phyloP scores from a whole-genome alignment of 805 yeast species.

The Pichia thaimueangensis region DNA sequence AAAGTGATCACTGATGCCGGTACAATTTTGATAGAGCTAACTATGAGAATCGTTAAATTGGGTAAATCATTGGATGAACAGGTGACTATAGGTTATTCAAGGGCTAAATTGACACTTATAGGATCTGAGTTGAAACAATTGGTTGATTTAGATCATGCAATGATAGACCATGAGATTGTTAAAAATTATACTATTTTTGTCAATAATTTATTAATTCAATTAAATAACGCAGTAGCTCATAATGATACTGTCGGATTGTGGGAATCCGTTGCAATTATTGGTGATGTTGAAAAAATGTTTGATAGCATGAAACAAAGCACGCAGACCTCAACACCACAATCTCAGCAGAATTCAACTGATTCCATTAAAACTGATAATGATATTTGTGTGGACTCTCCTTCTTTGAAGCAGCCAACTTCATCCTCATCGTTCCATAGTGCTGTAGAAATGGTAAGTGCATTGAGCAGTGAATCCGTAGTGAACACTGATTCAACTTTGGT shows the following conservation, averaged over 20 bases:
- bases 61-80: constrained; percentile 46
- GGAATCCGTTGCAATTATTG: constrained; percentile 61
- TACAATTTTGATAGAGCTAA: constrained; percentile 40
- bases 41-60: constrained; percentile 40
- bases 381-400: neutral
- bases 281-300: constrained; percentile 71
- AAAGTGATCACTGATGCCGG: constrained; percentile 51
- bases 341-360: too few species aligned
- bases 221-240: constrained; percentile 45
- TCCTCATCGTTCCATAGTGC: too few species aligned
- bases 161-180: constrained; percentile 37
- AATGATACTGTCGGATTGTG: constrained; percentile 53
- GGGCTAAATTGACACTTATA: constrained; percentile 57
- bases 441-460: too few species aligned
- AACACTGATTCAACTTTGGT: constrained; percentile 5
- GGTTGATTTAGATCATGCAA: constrained; percentile 1
- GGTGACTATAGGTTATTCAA: constrained; percentile 53
- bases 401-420: neutral
- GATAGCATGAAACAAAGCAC: constrained; percentile 39
- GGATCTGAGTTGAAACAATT: constrained; percentile 51
- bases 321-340: too few species aligned
- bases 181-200: constrained; percentile 53
- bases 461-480: neutral
- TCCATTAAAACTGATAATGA: neutral
- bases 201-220: constrained; percentile 48